Evolutionary conservation across 805 yeast species (phyloP), one percentile per base, ranked within the genome.

Genomic region (Schwanniomyces pseudopolymorphus): DNA sequence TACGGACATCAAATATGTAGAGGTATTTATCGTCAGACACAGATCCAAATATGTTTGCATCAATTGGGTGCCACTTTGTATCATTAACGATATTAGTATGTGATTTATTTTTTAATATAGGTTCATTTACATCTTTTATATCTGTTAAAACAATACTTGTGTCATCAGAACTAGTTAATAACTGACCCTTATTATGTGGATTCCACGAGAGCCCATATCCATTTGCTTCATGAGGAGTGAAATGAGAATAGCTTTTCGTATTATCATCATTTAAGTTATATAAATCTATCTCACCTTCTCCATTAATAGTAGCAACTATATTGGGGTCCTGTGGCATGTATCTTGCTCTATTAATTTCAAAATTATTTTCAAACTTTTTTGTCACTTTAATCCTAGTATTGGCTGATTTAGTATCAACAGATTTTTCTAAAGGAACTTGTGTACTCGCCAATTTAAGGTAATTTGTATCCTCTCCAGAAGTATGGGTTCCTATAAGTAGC

Each of bases 161-260:
- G 61, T 87, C 95, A 61, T 87, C 92, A 0, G 90, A 74, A 0
- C 81, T 77, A 2, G 88, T 80, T 27, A 83, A 64, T 17, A 87
- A 61, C 20, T 72, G 69, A 2, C 85, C 86, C 35, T 66, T 53
- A 3, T 65, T 61, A 14, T 61, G 57, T 0, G 77, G 69, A 56
- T 77, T 85, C 85, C 92, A 87, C 6, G 84, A 73, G 31, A 87
- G 65, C 3, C 94, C 94, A 60, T 83, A 87, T 0, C 94, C 94
- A 53, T 87, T 87, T 21, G 74, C 82, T 3, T 68, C 65, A 57
- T 86, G 91, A 35, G 80, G 83, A 8, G 67, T 58, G 41, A 82
- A 65, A 11, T 63, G 62, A 6, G 54, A 50, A 14, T 66, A 52
- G 17, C 68, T 66, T 1, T 51, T 42, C 51, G 54, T 65, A 50